Conservation (phyloP, 768 basidiomycete species). For the Psilocybe sp. region DNA sequence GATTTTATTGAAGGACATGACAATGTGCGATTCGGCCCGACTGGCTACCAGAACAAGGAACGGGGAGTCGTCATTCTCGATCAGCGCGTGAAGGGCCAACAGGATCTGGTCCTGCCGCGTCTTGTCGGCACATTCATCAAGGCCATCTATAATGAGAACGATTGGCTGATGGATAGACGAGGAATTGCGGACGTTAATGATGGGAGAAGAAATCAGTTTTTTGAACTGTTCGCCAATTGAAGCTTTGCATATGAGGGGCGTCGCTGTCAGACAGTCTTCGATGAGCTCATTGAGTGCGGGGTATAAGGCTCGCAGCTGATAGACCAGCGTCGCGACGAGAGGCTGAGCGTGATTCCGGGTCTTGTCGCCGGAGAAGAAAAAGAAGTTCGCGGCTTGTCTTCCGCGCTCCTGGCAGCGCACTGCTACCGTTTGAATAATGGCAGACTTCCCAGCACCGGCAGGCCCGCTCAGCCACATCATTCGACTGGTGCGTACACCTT, state of each 20-base stretch:
- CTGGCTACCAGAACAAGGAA: conserved; percentile 15
- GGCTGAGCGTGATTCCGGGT: neutral
- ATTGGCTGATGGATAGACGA: neutral
- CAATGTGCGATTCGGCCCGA: conserved; percentile 15
- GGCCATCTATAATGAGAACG: no score
- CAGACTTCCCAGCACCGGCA: conserved; percentile 6
- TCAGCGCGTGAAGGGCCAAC: neutral
- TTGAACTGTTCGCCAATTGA: neutral
- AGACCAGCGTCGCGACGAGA: neutral
- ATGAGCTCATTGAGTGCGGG: neutral
- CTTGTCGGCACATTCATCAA: conserved; percentile 13
- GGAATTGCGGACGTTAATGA: neutral
- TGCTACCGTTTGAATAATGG: neutral
- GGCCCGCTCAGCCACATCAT: conserved; percentile 1
- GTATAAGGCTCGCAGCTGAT: neutral
- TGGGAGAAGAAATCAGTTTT: neutral
- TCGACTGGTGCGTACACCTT: no score
- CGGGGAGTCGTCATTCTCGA: neutral
- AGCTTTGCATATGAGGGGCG: no score
- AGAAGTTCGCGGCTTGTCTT: neutral
- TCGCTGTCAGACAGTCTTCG: neutral
- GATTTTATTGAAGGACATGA: neutral
- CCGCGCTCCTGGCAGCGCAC: neutral
- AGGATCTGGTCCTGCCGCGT: conserved; percentile 3
- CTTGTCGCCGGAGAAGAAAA: neutral